Percentiles rank a stretch among this genome's conserved stretches.
These are phyloP conservation scores for Hyphopichia wangnamkhiaoensis DNA, from an alignment of 1,139 yeast genomes.

Conservation along the genomic window DNA sequence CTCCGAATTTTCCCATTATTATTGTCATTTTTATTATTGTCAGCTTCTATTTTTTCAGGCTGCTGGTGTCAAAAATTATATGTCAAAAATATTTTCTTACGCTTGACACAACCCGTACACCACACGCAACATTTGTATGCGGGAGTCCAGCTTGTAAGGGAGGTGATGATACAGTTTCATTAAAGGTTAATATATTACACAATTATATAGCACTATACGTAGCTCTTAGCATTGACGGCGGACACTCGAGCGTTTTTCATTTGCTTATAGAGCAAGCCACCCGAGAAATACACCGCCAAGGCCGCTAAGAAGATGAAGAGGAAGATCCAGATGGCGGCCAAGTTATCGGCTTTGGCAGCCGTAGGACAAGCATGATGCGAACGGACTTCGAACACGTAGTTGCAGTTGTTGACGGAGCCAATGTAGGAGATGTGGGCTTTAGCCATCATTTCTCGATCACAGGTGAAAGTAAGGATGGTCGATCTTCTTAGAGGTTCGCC, in stretches of 20 bases:
- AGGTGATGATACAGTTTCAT: no score
- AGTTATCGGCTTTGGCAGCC: slow-evolving; percentile 57
- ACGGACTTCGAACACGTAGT: slow-evolving; percentile 80
- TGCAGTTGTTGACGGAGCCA: slow-evolving; percentile 74
- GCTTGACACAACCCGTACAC: no score
- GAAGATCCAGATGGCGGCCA: slow-evolving; percentile 63
- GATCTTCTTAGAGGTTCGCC: slow-evolving; percentile 56
- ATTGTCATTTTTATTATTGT: no score
- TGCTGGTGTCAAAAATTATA: no score
- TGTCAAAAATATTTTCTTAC: no score
- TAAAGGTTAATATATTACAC: no score
- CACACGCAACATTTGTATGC: no score
- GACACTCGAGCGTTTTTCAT: slow-evolving; percentile 4
- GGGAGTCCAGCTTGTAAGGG: no score
- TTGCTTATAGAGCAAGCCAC: slow-evolving; percentile 51
- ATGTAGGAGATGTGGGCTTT: slow-evolving; percentile 71
- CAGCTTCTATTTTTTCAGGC: no score
- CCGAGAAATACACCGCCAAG: slow-evolving; percentile 54
- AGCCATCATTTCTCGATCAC: slow-evolving; percentile 72
- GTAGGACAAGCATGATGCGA: slow-evolving; percentile 91
- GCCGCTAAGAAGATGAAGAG: slow-evolving; percentile 55
- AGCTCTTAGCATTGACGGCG: background rate
- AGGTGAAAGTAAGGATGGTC: slow-evolving; percentile 70
- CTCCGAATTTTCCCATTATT: no score
- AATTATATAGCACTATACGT: background rate